Base-by-base conservation (phyloP, 2,329 filamentous ascomycete genomes). In the Aspergillus niger region DNA sequence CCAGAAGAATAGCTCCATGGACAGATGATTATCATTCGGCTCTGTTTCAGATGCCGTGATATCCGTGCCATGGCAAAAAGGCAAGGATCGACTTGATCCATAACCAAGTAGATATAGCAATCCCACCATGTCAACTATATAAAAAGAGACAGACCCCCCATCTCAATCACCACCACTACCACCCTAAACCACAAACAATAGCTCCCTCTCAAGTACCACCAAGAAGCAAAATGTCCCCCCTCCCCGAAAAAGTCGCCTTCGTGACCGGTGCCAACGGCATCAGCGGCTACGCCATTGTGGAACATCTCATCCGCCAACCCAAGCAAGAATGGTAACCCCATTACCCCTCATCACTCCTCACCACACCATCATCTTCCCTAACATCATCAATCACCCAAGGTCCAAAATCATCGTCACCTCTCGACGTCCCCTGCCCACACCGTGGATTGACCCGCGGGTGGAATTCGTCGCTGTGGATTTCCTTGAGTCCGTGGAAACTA, bases 221-320 rank as follows among this genome's bases (percentile, higher is more conserved):
- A 3, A 36, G 5, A 2, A 2, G 11, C 32, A 36, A 5, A 15
- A 44, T 44, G 41, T 44, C 41, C 20, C 41, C 41, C 20, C 28
- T 61, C 13, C 10, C 54, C n/a, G 43, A 36, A 20, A 75, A 74
- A 51, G 68, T 70, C 6, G 74, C 74, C 6, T 72, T 77, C 47
- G 67, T 76, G 20, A 72, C 74, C 6, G 74, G 73, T 30, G 67
- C 66, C 13, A 76, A 76, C 61, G 74, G 75, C 24, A 73, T 77
- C 43, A 74, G 65, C 47, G 75, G 75, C 6, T 62, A 64, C 52
- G 71, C 74, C 1, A 69, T 78, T 15, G 59, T 77, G 15, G 73
- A 77, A 57, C 66, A 76, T 44, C 61, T 78, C 5, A 61, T 68
- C n/a, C 59, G 66, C 5, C 62, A 62, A 11, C 68, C 71, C 0